These are phyloP conservation scores for Adiantum capillusveneris DNA, from an alignment of 75 land plant species.

Conservation along the genomic window DNA sequence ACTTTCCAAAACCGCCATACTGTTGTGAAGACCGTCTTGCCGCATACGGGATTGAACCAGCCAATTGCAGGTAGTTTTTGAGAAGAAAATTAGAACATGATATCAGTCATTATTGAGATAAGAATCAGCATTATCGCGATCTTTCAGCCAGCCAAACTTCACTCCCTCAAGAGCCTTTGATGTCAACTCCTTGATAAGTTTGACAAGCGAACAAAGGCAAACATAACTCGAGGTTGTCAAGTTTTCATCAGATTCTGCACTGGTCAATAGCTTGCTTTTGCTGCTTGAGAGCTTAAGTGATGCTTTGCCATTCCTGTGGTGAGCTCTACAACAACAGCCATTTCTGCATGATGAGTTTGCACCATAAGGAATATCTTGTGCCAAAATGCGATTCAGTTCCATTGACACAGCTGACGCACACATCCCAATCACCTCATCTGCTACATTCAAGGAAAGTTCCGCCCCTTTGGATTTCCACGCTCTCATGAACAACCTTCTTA, in stretches of 20 bases:
- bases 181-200: too few relatives aligned
- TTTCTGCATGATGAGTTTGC: neutral
- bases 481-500: neutral
- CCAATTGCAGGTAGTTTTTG: too few relatives aligned
- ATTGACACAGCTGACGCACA: neutral
- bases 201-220: constrained; percentile 1
- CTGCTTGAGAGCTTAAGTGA: neutral
- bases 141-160: too few relatives aligned
- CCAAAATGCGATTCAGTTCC: neutral
- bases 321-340: neutral
- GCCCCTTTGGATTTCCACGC: constrained; percentile 1
- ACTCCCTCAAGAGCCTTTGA: too few relatives aligned
- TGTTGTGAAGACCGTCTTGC: too few relatives aligned
- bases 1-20: too few relatives aligned
- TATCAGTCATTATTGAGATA: too few relatives aligned
- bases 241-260: neutral
- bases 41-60: too few relatives aligned
- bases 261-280: neutral
- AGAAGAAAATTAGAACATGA: too few relatives aligned
- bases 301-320: neutral
- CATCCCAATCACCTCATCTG: constrained; percentile 2
- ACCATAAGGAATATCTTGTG: neutral
- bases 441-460: neutral
- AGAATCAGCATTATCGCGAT: too few relatives aligned
- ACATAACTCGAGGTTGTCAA: neutral